A percentile compares a stretch with the other conserved stretches of the same genome.
Evolutionary conservation across 805 yeast genomes (phyloP).

Genomic region (Candida awuae): DNA sequence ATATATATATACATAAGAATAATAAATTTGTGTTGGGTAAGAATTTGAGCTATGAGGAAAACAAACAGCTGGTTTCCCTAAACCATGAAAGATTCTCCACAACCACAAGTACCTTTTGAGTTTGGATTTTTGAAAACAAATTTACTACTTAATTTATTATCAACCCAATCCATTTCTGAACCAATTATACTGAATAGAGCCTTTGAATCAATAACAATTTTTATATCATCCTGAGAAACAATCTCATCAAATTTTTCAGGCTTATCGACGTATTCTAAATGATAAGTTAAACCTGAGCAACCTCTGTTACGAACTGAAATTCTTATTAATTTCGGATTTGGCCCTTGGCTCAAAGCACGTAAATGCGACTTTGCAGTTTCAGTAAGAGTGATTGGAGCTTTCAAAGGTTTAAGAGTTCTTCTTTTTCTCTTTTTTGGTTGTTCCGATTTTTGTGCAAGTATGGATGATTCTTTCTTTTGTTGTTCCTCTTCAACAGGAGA

Average conservation of each 20-base stretch:
- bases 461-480: slow-evolving; percentile 1
- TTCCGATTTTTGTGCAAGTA: slow-evolving; percentile 3
- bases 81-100: slow-evolving; percentile 98
- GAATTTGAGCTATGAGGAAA: too few relatives aligned
- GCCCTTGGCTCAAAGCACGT: slow-evolving; percentile 57
- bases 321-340: slow-evolving; percentile 82
- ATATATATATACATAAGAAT: neutral
- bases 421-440: slow-evolving; percentile 28
- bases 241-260: slow-evolving; percentile 96
- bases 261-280: slow-evolving; percentile 78
- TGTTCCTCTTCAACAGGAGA: slow-evolving; percentile 8
- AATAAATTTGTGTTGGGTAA: too few relatives aligned
- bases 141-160: slow-evolving; percentile 80
- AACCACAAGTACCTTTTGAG: slow-evolving; percentile 96
- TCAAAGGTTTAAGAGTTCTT: slow-evolving; percentile 75
- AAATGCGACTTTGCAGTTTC: slow-evolving; percentile 72
- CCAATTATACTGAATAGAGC: slow-evolving; percentile 95
- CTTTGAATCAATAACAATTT: slow-evolving; percentile 87
- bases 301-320: slow-evolving; percentile 95
- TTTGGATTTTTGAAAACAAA: slow-evolving; percentile 94
- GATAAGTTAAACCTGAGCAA: slow-evolving; percentile 90
- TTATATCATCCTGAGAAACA: slow-evolving; percentile 89
- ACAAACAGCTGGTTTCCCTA: slow-evolving; percentile 22
- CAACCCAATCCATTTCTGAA: slow-evolving; percentile 97
- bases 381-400: slow-evolving; percentile 78